Conservation (phyloP, 164 flowering plant species). For the Vitis amurensis region DNA sequence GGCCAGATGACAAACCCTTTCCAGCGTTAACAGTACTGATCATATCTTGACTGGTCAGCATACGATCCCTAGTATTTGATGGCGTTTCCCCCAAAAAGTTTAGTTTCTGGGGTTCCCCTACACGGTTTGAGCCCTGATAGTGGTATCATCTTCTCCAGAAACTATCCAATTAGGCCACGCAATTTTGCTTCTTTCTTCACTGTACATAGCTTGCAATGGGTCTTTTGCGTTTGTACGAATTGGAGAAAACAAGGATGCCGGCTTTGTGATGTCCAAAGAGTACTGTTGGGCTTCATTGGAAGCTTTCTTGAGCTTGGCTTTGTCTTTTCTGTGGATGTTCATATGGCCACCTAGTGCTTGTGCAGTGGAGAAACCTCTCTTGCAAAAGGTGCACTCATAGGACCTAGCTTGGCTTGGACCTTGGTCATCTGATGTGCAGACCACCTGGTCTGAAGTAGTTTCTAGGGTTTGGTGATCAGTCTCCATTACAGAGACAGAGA, state of each 20-base stretch:
- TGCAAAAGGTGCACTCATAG: slow-evolving; percentile 49
- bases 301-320: slow-evolving; percentile 35
- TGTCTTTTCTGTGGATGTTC: slow-evolving; percentile 51
- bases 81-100: slow-evolving; percentile 16
- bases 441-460: slow-evolving; percentile 4
- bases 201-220: neutral
- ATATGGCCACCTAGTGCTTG: slow-evolving; percentile 60
- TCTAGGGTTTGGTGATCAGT: slow-evolving; percentile 7
- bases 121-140: neutral
- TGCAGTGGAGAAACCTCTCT: slow-evolving; percentile 50
- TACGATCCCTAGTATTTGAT: neutral
- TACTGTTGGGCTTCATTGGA: neutral
- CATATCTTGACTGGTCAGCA: neutral
- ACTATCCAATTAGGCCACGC: neutral
- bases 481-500: slow-evolving; percentile 18
- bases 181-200: neutral
- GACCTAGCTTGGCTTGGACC: slow-evolving; percentile 25
- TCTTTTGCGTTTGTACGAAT: neutral
- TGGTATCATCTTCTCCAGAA: neutral
- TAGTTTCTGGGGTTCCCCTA: slow-evolving; percentile 1
- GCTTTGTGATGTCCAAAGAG: slow-evolving; percentile 2
- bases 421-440: neutral
- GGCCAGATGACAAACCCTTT: slow-evolving; percentile 1
- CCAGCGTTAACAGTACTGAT: neutral
- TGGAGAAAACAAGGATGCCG: neutral